Base-by-base conservation (phyloP, 306 rosid genomes). In the Citrullus amarus region DNA sequence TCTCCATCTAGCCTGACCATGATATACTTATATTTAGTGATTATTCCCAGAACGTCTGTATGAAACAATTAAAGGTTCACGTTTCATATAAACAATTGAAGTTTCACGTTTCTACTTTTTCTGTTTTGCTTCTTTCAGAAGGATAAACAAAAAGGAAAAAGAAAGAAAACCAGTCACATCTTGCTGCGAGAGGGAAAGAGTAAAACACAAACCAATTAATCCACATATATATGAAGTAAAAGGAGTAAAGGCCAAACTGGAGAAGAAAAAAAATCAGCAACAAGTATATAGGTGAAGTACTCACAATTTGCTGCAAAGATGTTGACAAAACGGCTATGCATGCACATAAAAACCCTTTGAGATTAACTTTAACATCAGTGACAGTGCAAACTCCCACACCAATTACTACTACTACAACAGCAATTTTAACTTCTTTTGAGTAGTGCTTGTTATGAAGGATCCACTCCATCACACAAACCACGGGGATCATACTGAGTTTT, bases 401-500 rank as follows among this genome's bases (percentile, higher is more conserved):
- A 78, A 93, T 77, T 78, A 93, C 96, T 61, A 93, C 98, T 17
- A 93, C 96, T 58, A 90, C 44, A 66, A 93, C 98, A 34, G 97
- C 63, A 34, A 66, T 69, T 83, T 93, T 93, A 18, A 93, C 98
- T 85, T 93, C 97, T 87, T 71, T 91, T 14, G 97, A 84, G 80
- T 91, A 93, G 78, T 85, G 86, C 81, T 93, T 91, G 84, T 43
- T 86, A 85, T 93, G 95, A 86, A 93, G 82, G 82, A 93, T 89
- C 98, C 96, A 93, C 81, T 93, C 98, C 97, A 93, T 88, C 73
- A 91, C 88, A 81, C 98, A 93, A 38, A 93, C 98, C 88, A 93
- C 98, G 0, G 98, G 97, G 88, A 93, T 93, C 98, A 93, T 93
- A 91, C 98, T 93, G 50, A 93, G 84, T 84, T 93, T 93, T 55